A percentile compares a stretch with the other conserved stretches of the same genome.
Conservation (phyloP, 1,139 yeast species). For the Taphrina sp. region DNA sequence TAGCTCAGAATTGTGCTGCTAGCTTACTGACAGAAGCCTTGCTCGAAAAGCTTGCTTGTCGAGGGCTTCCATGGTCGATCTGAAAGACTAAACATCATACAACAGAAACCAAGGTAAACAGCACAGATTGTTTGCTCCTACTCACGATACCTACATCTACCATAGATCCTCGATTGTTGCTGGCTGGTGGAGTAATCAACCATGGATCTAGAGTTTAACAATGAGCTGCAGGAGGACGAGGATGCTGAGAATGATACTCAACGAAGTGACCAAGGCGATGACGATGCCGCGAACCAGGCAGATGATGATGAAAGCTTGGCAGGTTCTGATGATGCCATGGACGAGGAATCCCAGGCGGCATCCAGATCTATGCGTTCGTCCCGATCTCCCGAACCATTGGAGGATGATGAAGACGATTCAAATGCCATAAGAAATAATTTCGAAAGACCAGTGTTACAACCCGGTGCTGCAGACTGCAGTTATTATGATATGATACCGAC, state of each 20-base stretch:
- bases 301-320: constrained; percentile 40
- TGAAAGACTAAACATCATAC: too few species aligned
- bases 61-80: too few species aligned
- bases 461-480: constrained; percentile 12
- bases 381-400: constrained; percentile 33
- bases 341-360: constrained; percentile 40
- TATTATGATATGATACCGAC: constrained; percentile 49
- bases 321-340: constrained; percentile 40
- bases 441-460: constrained; percentile 4
- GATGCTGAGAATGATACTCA: constrained; percentile 32
- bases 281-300: constrained; percentile 33
- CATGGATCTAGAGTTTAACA: constrained; percentile 29
- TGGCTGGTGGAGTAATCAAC: not conserved
- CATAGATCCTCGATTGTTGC: not conserved
- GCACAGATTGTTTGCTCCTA: not conserved
- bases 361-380: constrained; percentile 37
- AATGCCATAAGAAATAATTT: constrained; percentile 33
- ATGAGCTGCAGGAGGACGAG: constrained; percentile 24
- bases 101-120: not conserved
- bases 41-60: too few species aligned
- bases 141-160: too few species aligned
- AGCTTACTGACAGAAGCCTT: too few species aligned
- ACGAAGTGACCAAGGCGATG: constrained; percentile 34
- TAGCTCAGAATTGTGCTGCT: too few species aligned
- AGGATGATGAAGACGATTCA: constrained; percentile 36